Conservation (phyloP, 31 red algal genomes). For the Odonthalia washingtoniensis region DNA sequence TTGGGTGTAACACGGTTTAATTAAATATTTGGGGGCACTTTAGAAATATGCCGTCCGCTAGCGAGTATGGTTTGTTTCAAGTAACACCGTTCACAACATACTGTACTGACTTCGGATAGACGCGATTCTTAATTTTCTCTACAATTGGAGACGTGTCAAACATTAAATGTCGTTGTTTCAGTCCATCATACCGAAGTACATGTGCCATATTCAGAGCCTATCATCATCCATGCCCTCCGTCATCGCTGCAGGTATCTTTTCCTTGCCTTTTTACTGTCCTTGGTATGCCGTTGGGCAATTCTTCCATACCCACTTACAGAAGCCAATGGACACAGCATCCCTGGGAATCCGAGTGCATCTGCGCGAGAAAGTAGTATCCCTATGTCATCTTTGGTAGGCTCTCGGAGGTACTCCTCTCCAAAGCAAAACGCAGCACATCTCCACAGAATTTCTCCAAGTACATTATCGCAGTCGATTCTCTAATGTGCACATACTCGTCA, state of each 20-base stretch:
- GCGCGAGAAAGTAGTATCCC: background rate
- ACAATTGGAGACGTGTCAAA: slow-evolving; percentile 5
- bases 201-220: slow-evolving; percentile 53
- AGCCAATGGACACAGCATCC: slow-evolving; percentile 22
- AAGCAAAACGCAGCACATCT: background rate
- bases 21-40: too few species aligned
- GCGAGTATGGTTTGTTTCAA: slow-evolving; percentile 5
- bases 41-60: slow-evolving; percentile 43
- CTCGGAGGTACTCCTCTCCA: background rate
- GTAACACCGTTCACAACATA: slow-evolving; percentile 6
- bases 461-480: slow-evolving; percentile 31
- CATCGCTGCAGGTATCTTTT: slow-evolving; percentile 3
- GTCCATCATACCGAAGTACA: slow-evolving; percentile 20
- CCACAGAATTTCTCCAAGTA: background rate
- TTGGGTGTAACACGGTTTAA: slow-evolving; percentile 9
- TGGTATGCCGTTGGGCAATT: slow-evolving; percentile 13
- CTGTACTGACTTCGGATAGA: background rate
- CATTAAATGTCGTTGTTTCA: slow-evolving; percentile 41
- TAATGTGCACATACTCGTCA: slow-evolving; percentile 52
- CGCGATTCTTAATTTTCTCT: slow-evolving; percentile 27
- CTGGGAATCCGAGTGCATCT: slow-evolving; percentile 15
- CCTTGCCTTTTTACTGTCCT: slow-evolving; percentile 28
- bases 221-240: slow-evolving; percentile 43
- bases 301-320: slow-evolving; percentile 25
- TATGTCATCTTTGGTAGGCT: background rate